phyloP scores from a whole-genome alignment of 352 stramenopile species.

The Globisporangium splendens region DNA sequence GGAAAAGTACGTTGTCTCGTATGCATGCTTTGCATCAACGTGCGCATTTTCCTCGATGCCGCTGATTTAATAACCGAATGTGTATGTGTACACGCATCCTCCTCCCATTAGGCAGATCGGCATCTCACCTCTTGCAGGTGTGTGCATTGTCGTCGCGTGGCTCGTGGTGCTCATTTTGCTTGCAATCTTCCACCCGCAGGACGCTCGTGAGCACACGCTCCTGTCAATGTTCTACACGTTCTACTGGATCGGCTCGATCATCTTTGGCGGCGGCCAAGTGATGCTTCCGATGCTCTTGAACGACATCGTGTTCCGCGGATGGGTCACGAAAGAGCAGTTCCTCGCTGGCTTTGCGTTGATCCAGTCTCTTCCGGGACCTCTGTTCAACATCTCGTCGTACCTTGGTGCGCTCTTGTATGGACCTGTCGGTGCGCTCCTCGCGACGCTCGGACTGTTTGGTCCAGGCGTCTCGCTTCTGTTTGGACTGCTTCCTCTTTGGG shows the following conservation, averaged over 20 bases:
- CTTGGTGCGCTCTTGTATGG: conserved; percentile 86
- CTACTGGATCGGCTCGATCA: conserved; percentile 93
- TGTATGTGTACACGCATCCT: not conserved
- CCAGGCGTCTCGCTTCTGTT: conserved; percentile 91
- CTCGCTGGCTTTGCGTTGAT: conserved; percentile 91
- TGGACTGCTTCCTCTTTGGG: conserved; percentile 91
- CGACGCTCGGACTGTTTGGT: conserved; percentile 88
- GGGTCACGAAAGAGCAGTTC: conserved; percentile 91
- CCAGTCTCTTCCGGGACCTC: conserved; percentile 90
- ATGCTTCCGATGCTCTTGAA: conserved; percentile 90
- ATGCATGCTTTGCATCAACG: not conserved
- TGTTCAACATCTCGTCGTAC: conserved; percentile 96
- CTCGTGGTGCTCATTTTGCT: conserved; percentile 60
- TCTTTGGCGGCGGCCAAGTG: conserved; percentile 94
- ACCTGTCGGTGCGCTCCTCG: conserved; percentile 85
- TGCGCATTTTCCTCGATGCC: not conserved
- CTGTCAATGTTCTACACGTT: conserved; percentile 88
- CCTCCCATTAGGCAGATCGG: conserved; percentile 67
- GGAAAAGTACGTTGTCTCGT: conserved; percentile 27
- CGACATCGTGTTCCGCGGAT: conserved; percentile 81
- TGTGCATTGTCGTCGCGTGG: conserved; percentile 79
- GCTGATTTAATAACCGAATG: not conserved
- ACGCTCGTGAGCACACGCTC: conserved; percentile 30
- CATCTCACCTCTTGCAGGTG: conserved; percentile 77
- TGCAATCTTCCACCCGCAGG: conserved; percentile 44